Evolutionary conservation across 1,284 basidiomycete species (phyloP), one percentile per base, ranked within the genome.

Genomic region (Leucoagaricus sp.): DNA sequence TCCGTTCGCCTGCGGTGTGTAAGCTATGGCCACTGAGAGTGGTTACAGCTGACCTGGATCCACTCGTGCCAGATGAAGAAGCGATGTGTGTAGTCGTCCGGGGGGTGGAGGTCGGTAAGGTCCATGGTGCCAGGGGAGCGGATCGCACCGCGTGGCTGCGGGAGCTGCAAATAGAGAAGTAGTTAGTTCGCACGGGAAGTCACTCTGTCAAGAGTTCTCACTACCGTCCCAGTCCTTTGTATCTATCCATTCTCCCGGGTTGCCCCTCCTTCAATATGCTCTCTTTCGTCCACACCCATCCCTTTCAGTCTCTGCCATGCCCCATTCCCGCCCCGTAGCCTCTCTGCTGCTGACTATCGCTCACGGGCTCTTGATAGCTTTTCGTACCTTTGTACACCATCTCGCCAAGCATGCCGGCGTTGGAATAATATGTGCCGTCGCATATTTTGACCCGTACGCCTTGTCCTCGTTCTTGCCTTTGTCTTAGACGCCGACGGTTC

Each of bases 21-120:
- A 36, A 51, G 38, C 34, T 10, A 23, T 15, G 41, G 41, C 12
- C 46, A 19, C 33, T 7, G 21, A 49, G 12, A 47, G 21, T 44
- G 31, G 26, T 51, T 29, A 29, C 7, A 23, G 33, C 54, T 40
- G 49, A 83, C 87, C 79, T 87, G 85, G 57, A 91, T 86, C 89
- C 89, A 91, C 70, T 91, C 89, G 68, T 91, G 89, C 89, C 89
- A 91, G 61, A 91, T 91, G 72, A 91, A 91, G 72, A 89, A 91
- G 12, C 86, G 77, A 68, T 89, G 86, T 60, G 80, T 87, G 69
- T 89, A 87, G 71, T 91, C 89, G 66, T 91, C 89, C 61, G 81
- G 76, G 26, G 89, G 89, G 64, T 91, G 89, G 40, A 91, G 74
- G 65, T 91, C 87, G 66, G 79, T 82, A 65, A 83, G 70, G 64